Percentiles rank a stretch among this genome's conserved stretches.
These are phyloP conservation scores for Kalanchoe fedtschenkoi DNA, from an alignment of 164 flowering plant genomes.

Conservation along the genomic window DNA sequence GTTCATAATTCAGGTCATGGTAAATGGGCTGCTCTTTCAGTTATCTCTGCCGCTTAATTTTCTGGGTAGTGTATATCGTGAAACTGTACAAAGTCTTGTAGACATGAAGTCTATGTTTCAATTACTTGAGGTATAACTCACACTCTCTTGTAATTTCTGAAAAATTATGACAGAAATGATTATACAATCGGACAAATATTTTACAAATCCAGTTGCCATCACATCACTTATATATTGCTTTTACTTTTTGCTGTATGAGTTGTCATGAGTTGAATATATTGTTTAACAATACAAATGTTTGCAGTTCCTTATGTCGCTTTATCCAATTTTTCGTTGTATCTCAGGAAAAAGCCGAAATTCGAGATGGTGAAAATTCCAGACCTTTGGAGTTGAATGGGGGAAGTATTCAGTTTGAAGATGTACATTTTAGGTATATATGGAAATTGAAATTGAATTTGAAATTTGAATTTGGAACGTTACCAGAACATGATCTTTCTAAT, in stretches of 20 bases:
- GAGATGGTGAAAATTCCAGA: slow-evolving; percentile 41
- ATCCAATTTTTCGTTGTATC: slow-evolving; percentile 1
- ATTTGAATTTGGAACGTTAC: too few species aligned
- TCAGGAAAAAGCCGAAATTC: slow-evolving; percentile 74
- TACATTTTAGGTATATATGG: slow-evolving; percentile 69
- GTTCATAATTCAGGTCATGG: slow-evolving; percentile 63
- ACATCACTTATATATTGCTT: not conserved
- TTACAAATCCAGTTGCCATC: not conserved
- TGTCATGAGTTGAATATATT: not conserved
- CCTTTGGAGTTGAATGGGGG: slow-evolving; percentile 69
- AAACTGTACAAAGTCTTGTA: slow-evolving; percentile 89
- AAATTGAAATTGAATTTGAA: too few species aligned
- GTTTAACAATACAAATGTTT: not conserved
- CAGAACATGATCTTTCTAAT: too few species aligned
- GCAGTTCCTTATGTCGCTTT: not conserved
- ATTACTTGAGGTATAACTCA: slow-evolving; percentile 70
- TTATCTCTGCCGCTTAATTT: slow-evolving; percentile 94
- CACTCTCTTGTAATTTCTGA: slow-evolving; percentile 1
- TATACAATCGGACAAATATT: not conserved
- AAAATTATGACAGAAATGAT: not conserved
- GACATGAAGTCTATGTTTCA: slow-evolving; percentile 98
- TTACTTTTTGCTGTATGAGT: not conserved
- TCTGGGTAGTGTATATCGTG: slow-evolving; percentile 97
- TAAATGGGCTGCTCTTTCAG: slow-evolving; percentile 92
- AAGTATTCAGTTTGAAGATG: slow-evolving; percentile 70